These are phyloP conservation scores for Adenanthera pavonina DNA, from an alignment of 306 rosid species.

Conservation along the genomic window DNA sequence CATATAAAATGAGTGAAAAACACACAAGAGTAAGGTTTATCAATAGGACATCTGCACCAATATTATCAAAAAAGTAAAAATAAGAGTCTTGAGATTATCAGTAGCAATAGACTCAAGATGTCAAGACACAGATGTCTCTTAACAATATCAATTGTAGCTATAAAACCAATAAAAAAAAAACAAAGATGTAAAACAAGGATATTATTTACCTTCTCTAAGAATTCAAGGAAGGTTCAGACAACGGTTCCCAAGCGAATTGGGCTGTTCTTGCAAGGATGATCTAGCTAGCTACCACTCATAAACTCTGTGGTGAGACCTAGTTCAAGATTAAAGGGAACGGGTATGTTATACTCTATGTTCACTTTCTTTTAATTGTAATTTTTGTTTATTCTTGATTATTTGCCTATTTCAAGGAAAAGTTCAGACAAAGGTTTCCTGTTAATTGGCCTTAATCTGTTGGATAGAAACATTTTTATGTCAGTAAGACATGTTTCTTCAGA, in stretches of 20 bases:
- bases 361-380: no score
- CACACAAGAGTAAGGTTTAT: constrained; percentile 7
- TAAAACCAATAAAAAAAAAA: not conserved
- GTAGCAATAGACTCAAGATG: not conserved
- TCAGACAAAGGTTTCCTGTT: constrained; percentile 73
- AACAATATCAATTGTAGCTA: constrained; percentile 23
- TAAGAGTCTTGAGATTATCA: not conserved
- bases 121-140: constrained; percentile 1
- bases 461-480: constrained; percentile 52
- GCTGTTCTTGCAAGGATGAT: no score
- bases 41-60: constrained; percentile 14
- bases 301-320: no score
- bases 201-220: not conserved
- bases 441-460: constrained; percentile 49
- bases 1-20: constrained; percentile 8
- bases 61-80: not conserved
- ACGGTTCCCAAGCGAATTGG: no score
- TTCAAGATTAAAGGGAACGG: no score
- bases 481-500: constrained; percentile 61
- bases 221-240: no score
- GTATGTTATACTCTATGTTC: no score
- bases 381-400: not conserved
- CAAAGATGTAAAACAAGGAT: not conserved
- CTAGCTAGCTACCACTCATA: no score
- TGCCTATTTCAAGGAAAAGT: constrained; percentile 86